Evolutionary conservation across 257 asterid genomes (phyloP).

Genomic region (Solanum appendiculatum): DNA sequence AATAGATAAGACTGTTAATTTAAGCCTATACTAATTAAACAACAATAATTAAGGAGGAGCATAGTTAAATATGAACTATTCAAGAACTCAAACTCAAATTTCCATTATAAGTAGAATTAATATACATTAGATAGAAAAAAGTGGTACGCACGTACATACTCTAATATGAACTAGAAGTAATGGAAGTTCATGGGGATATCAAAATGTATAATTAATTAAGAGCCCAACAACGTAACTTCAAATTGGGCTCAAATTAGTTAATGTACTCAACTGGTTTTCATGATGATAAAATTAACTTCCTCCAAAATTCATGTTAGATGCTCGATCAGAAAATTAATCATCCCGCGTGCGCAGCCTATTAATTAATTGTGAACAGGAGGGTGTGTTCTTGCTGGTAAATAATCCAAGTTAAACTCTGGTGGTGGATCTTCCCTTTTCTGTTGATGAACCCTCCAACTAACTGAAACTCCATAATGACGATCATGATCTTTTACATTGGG

Average conservation of each 20-base stretch:
- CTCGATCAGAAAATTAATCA: neutral
- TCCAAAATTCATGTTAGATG: neutral
- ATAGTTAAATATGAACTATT: neutral
- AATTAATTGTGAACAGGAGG: conserved; percentile 31
- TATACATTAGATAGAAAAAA: neutral
- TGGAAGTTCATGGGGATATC: neutral
- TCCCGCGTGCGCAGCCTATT: neutral
- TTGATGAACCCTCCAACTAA: conserved; percentile 49
- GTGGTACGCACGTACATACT: neutral
- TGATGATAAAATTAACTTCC: neutral
- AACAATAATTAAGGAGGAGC: neutral
- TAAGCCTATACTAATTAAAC: neutral
- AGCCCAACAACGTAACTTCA: neutral
- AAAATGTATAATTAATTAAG: neutral
- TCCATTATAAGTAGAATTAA: neutral
- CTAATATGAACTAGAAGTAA: neutral
- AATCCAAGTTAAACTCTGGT: conserved; percentile 63
- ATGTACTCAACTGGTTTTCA: neutral
- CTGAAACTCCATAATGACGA: conserved; percentile 1
- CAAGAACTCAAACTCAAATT: neutral
- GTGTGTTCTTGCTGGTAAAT: conserved; percentile 70
- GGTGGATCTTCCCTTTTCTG: conserved; percentile 34
- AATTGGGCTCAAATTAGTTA: neutral
- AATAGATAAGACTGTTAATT: neutral
- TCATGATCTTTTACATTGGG: neutral